Conservation (phyloP, 2,329 filamentous ascomycete genomes). For the Monilinia fructigena region DNA sequence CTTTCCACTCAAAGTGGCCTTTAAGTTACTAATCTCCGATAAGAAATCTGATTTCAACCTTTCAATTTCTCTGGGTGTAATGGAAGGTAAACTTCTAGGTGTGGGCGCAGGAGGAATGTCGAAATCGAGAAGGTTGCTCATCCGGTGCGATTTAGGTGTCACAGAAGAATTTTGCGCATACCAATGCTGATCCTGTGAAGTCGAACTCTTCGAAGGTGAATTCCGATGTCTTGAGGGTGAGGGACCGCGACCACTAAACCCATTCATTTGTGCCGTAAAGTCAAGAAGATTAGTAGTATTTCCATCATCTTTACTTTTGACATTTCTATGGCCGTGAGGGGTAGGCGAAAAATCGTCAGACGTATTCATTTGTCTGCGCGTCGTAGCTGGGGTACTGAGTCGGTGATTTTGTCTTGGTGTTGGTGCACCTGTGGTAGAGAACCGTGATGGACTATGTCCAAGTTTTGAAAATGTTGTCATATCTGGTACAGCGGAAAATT, state of each 20-base stretch:
- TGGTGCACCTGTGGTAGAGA: conserved; percentile 45
- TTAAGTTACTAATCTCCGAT: conserved; percentile 91
- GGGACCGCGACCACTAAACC: conserved; percentile 46
- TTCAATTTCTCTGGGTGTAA: conserved; percentile 90
- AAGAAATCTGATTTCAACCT: conserved; percentile 86
- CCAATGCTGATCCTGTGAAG: conserved; percentile 33
- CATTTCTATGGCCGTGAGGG: conserved; percentile 42
- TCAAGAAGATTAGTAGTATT: conserved; percentile 80
- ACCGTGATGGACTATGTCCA: conserved; percentile 62
- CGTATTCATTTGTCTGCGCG: conserved; percentile 31
- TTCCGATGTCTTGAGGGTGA: conserved; percentile 52
- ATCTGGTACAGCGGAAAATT: conserved; percentile 85
- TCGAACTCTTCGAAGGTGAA: conserved; percentile 47
- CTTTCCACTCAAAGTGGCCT: conserved; percentile 85
- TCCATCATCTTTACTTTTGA: conserved; percentile 38
- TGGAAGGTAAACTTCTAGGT: conserved; percentile 83
- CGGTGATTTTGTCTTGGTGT: conserved; percentile 33
- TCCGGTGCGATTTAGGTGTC: conserved; percentile 40
- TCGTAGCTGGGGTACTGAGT: conserved; percentile 37
- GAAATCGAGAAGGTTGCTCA: conserved; percentile 78
- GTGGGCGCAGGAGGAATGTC: conserved; percentile 93
- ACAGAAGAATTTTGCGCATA: conserved; percentile 23
- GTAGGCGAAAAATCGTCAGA: conserved; percentile 41
- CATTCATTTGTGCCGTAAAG: conserved; percentile 76
- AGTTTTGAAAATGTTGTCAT: conserved; percentile 80